Base-by-base conservation (phyloP, 1,284 basidiomycete genomes). In the Butyriboletus appendiculatus region DNA sequence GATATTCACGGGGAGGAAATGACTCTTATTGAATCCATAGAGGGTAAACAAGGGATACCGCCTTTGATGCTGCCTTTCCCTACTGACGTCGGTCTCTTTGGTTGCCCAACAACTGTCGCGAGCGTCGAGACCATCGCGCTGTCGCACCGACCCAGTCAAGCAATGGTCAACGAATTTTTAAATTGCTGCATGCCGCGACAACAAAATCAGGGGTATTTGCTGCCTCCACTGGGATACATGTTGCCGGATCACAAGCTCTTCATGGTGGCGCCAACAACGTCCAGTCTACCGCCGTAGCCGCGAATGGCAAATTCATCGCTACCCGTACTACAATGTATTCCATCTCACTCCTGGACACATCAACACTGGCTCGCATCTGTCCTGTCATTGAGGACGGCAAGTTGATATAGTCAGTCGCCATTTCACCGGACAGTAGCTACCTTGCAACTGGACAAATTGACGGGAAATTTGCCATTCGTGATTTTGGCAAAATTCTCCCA, bases 41-140 rank as follows among this genome's bases (percentile, higher is more conserved):
- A 99, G 76, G 90, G 96, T 39, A 98, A 98, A 76, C 96, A 98
- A 76, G 96, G 96, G 42, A 98, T 98, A 75, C 96, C 96, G 3
- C 84, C 96, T 61, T 81, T 99, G 65, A 99, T 99, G 81, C 96
- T 96, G n/a, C 97, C 96, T 42, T 99, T 98, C 87, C 96, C 96
- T 15, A 96, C 96, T 59, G 95, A 98, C 63, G 95, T 98, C 46
- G 96, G 96, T 57, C 79, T 98, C 40, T 98, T 98, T 69, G 95
- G 96, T 10, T 98, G 94, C 75, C 96, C 96, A 1, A 92, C 94
- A 2, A 98, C 97, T 10, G 96, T 99, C 45, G 96, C 96, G 52
- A 98, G 98, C 69, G 96, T 99, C 56, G 97, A 98, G 80, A 99
- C 96, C 8, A 94, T 99, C 55, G 90, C 55, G 90, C 96, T 33